Evolutionary conservation across 2,329 filamentous ascomycete species (phyloP), one percentile per base, ranked within the genome.

Genomic region (Laburnicola sp.): DNA sequence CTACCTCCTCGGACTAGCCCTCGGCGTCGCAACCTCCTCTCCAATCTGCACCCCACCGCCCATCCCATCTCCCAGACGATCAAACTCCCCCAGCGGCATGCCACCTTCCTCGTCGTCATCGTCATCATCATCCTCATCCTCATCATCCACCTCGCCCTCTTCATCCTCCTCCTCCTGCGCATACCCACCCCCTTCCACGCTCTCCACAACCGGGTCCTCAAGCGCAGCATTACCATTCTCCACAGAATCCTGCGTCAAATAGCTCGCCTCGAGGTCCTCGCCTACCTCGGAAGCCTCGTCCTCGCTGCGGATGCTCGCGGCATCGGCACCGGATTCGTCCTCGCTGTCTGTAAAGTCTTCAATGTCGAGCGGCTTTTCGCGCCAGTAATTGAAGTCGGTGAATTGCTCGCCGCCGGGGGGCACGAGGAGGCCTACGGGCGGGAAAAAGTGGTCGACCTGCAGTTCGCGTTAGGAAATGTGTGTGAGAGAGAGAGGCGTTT

Each of bases 321-420:
- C 82, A 3, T 74, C 69, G 5, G 78, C 81, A 2, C 81, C 82
- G 5, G 72, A 68, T 3, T 65, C 67, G n/a, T 68, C 66, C 54
- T 94, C 92, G 38, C 88, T 95, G 45, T 88, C 88, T 0, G 89
- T 91, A 63, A 97, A 97, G 47, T 96, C 89, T 36, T 91, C 89
- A 25, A 97, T 75, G 44, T 96, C 91, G 11, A 93, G 80, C 2
- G 91, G 90, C 41, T 82, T 81, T 56, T 96, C 88, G 56, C 95
- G 83, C 94, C 94, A 99, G 75, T 96, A 99, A 50, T 86, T 93
- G 74, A 99, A 99, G 70, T 99, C 94, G 0, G 94, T 99, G 67
- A 89, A 99, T 50, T 96, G 88, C 70, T 97, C 94, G 9, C 92
- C 93, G 21, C 92, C 93, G 38, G 89, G 88, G 64, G 89, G 91